Base-by-base conservation (phyloP, 208 protist genomes). In the Leishmania amazonensis region DNA sequence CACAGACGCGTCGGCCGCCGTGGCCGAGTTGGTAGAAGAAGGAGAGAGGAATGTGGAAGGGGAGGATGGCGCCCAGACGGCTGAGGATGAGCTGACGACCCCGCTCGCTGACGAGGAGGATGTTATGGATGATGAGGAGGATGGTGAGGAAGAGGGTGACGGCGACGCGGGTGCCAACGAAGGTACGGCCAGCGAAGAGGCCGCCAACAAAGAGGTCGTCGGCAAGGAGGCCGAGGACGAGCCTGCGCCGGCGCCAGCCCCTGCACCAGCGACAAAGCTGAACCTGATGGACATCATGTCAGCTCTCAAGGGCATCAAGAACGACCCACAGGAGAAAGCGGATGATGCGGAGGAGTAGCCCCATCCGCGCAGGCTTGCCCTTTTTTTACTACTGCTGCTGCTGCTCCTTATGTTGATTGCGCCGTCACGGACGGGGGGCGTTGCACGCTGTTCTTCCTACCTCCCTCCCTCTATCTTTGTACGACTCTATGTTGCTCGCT, bases 241-340 rank as follows among this genome's bases (percentile, higher is more conserved):
- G 13, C 58, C 75, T 17, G 75, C 75, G 45, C 72, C 76, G 3
- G 62, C 47, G 49, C 81, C 81, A 24, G 28, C 70, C 45, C 11
- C 67, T 35, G 9, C 79, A 21, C 28, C 86, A 7, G n/a, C 74
- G 21, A 84, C 90, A 6, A 90, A 91, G 72, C 82, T 95, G 45
- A 89, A 88, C 76, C 76, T 92, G 49, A 72, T 88, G 38, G 91
- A 89, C 75, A 95, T 95, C 73, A 88, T 91, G 76, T 83, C 88
- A 21, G 91, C 89, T 7, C 78, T 95, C 21, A 84, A 88, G 54
- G 80, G 85, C 2, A 84, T 95, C 65, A 88, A 47, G 65, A 62
- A 67, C 19, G 76, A 84, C 54, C 45, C 74, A 47, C 38, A 47
- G 42, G 78, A 42, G 47, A 35, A 76, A 58, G 72, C 31, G 13